phyloP scores from a whole-genome alignment of 2,329 filamentous ascomycete species.

The Tympanopsis confertula region DNA sequence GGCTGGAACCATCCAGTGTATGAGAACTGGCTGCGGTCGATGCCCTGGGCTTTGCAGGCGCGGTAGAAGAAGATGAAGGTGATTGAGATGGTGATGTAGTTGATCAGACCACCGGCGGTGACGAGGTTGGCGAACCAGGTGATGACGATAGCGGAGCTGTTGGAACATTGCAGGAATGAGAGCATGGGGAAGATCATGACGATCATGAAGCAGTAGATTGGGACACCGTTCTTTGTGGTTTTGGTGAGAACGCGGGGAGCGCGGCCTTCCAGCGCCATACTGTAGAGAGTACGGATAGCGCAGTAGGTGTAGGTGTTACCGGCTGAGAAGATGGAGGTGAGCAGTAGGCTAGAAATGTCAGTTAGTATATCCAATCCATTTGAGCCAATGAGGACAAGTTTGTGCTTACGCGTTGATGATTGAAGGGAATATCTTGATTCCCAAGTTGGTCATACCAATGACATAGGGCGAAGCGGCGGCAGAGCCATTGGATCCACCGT shows the following conservation, averaged over 20 bases:
- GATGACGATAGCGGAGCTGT: constrained; percentile 53
- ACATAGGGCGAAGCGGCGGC: constrained; percentile 37
- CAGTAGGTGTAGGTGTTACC: constrained; percentile 61
- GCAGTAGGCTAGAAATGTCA: too few species aligned
- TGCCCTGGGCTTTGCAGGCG: constrained; percentile 56
- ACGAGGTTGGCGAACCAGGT: constrained; percentile 60
- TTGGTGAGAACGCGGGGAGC: constrained; percentile 46
- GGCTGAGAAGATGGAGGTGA: too few species aligned
- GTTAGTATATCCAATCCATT: too few species aligned
- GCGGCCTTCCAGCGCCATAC: constrained; percentile 57
- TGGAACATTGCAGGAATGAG: constrained; percentile 62
- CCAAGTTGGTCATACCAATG: constrained; percentile 18
- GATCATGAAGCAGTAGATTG: constrained; percentile 58
- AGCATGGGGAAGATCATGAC: constrained; percentile 60
- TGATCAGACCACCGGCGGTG: constrained; percentile 65
- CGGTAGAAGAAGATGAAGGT: constrained; percentile 65
- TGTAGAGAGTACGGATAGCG: constrained; percentile 57
- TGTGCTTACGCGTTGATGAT: constrained; percentile 56
- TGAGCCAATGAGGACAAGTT: too few species aligned
- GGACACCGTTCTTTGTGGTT: constrained; percentile 56
- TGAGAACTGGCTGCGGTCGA: constrained; percentile 55
- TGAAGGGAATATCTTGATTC: constrained; percentile 32
- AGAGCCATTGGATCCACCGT: constrained; percentile 28
- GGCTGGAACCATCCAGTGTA: constrained; percentile 62
- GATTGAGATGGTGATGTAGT: constrained; percentile 57